These are phyloP conservation scores for Mucor racemosus DNA, from an alignment of 371 early-diverging fungal species.

Conservation along the genomic window DNA sequence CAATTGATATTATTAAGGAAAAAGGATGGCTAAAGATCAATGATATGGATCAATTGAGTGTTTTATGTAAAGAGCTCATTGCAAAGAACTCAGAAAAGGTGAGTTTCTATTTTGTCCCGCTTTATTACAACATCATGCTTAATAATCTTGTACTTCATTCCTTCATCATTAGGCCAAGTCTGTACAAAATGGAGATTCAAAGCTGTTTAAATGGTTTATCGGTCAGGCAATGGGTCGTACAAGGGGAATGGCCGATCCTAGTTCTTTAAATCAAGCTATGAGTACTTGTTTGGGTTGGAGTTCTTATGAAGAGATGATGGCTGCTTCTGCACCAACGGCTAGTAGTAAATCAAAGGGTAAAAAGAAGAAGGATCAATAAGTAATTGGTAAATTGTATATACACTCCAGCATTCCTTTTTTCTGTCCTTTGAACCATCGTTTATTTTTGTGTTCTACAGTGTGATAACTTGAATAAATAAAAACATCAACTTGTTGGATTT, in stretches of 20 bases:
- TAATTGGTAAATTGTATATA: no score
- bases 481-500: no score
- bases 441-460: no score
- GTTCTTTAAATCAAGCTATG: slow-evolving; percentile 58
- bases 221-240: slow-evolving; percentile 77
- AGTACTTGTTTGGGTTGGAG: slow-evolving; percentile 46
- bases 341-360: background rate
- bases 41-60: slow-evolving; percentile 53
- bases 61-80: slow-evolving; percentile 58
- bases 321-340: background rate
- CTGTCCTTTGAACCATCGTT: no score
- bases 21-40: slow-evolving; percentile 74
- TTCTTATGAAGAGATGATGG: slow-evolving; percentile 35
- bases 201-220: slow-evolving; percentile 72
- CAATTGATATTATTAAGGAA: slow-evolving; percentile 62
- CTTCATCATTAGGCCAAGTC: slow-evolving; percentile 58
- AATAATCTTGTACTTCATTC: background rate
- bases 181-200: slow-evolving; percentile 61
- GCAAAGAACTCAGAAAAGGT: slow-evolving; percentile 64
- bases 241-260: slow-evolving; percentile 76
- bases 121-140: no score
- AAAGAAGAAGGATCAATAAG: background rate
- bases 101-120: no score
- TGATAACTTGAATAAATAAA: no score
- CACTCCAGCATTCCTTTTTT: no score